A percentile compares a stretch with the other conserved stretches of the same genome.
phyloP scores from a whole-genome alignment of 139 green algal species.

The Trebouxia sp. region DNA sequence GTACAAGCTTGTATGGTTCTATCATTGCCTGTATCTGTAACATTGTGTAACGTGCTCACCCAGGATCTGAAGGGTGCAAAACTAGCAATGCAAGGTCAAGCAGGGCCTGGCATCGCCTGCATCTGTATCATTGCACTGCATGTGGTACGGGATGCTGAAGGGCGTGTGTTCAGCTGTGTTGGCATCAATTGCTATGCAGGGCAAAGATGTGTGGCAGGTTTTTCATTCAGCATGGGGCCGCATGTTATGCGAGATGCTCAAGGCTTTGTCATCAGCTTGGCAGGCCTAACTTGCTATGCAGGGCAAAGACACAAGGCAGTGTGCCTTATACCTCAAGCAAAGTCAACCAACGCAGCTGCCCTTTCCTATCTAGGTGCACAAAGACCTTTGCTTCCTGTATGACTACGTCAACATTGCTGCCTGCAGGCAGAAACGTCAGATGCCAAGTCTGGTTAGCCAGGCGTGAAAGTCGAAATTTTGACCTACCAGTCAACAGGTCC shows the following conservation, averaged over 20 bases:
- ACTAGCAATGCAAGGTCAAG: too few species aligned
- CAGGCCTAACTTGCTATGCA: too few species aligned
- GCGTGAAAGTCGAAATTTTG: neutral
- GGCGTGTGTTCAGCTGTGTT: too few species aligned
- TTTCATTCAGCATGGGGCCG: neutral
- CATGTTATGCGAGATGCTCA: too few species aligned
- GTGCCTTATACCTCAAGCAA: neutral
- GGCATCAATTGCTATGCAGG: neutral
- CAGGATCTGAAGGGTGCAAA: too few species aligned
- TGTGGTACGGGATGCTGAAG: too few species aligned
- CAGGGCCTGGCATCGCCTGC: too few species aligned
- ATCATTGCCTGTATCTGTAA: too few species aligned
- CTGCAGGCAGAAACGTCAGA: neutral
- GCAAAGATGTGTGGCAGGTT: neutral
- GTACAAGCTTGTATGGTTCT: too few species aligned
- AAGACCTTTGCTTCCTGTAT: neutral
- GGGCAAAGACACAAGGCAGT: neutral
- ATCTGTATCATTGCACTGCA: too few species aligned
- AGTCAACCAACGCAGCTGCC: neutral
- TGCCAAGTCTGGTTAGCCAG: neutral
- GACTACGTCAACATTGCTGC: neutral
- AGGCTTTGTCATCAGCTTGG: too few species aligned
- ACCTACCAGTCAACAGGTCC: neutral
- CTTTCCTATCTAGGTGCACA: neutral
- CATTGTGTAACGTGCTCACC: too few species aligned